Base-by-base conservation (phyloP, 2,329 filamentous ascomycete genomes). In the Aaosphaeria arxii region DNA sequence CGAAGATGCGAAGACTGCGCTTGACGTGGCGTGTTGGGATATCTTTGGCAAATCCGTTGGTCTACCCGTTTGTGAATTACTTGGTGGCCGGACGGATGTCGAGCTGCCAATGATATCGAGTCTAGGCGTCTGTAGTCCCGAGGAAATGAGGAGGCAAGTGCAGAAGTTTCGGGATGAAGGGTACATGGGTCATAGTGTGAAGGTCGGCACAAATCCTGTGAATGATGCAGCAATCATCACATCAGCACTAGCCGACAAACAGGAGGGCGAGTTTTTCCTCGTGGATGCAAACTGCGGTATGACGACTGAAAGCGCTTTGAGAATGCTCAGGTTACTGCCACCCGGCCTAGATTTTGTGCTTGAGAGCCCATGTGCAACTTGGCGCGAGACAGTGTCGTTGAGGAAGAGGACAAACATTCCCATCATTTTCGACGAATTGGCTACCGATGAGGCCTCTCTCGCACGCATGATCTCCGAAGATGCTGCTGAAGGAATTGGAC, bases 361-460 rank as follows among this genome's bases (percentile, higher is more conserved):
- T 7, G 58, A 63, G 48, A 58, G 56, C 29, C 58, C 59, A 1
- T 63, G 59, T 44, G 43, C 53, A 1, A 62, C 59, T 7, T 59
- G 46, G 50, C 44, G 58, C 6, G 59, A 61, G 40, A 47, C 50
- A 31, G 2, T 59, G 4, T 59, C 58, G n/a, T 50, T 62, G 5
- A 49, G 60, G 7, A 51, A 51, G 2, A 30, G 54, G 31, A 59
- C 58, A 0, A 40, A 58, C 39, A 35, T 63, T 9, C 61, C 61
- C 2, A 59, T 61, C 4, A 46, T 52, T 33, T 52, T 58, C 32
- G 60, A 63, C 38, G 60, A 63, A 33, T 52, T 58, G 4, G 56
- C 58, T 11, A 49, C n/a, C 4, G 51, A 60, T 7, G 29, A 42
- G 5, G 54, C 55, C 3, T 47, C 40, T 2, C 41, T 61, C 29